A percentile compares a stretch with the other conserved stretches of the same genome.
phyloP scores from a whole-genome alignment of 2,329 filamentous ascomycete species.

The Arachnomyces sp. region DNA sequence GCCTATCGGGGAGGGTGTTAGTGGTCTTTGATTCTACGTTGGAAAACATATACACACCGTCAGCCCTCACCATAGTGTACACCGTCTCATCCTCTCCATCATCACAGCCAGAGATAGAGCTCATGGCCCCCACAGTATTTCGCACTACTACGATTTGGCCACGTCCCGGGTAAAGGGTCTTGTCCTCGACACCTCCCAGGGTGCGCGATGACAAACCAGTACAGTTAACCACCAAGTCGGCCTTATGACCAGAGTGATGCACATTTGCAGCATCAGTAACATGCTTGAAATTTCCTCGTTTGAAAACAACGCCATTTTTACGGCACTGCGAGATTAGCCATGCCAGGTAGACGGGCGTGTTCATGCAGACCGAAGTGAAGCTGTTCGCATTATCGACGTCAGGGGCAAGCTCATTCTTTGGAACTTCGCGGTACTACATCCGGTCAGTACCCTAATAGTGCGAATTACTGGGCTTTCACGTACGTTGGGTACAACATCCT shows the following conservation, averaged over 20 bases:
- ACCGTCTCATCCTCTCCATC: conserved; percentile 63
- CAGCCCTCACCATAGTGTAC: conserved; percentile 76
- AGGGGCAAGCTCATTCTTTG: conserved; percentile 48
- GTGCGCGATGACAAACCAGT: conserved; percentile 68
- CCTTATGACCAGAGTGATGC: conserved; percentile 49
- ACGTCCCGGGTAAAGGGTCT: conserved; percentile 62
- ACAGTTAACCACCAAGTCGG: conserved; percentile 72
- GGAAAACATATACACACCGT: conserved; percentile 18
- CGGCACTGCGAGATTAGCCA: conserved; percentile 77
- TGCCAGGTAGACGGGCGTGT: conserved; percentile 77
- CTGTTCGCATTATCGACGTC: conserved; percentile 63
- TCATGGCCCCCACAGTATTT: conserved; percentile 66
- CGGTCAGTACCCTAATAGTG: background rate
- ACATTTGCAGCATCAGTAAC: conserved; percentile 59
- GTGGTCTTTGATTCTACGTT: background rate
- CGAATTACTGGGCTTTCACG: conserved; percentile 15
- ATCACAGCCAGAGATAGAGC: conserved; percentile 61
- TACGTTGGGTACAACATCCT: conserved; percentile 60
- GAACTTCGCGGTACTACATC: conserved; percentile 57
- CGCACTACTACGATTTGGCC: conserved; percentile 79
- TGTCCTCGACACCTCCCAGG: conserved; percentile 74
- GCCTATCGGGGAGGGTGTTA: conserved; percentile 29
- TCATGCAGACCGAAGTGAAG: conserved; percentile 85
- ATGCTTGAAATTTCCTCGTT: conserved; percentile 57
- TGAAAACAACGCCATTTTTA: conserved; percentile 60